Percentiles rank a stretch among this genome's conserved stretches.
phyloP scores from a whole-genome alignment of 495 filamentous ascomycete species.

The Tuber borchii region DNA sequence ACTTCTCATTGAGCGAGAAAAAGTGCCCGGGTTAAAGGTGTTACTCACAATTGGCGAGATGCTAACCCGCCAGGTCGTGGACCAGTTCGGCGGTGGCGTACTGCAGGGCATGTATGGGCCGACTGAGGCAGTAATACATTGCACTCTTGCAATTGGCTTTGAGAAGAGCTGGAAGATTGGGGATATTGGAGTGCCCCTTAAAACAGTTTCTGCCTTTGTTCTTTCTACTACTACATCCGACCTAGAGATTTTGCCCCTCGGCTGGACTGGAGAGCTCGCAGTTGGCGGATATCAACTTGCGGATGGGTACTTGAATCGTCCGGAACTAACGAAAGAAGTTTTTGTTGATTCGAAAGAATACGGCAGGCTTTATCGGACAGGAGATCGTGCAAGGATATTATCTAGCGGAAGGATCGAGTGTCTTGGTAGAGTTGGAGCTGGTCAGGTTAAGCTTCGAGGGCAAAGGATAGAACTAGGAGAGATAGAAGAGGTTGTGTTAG shows the following conservation, averaged over 20 bases:
- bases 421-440: constrained; percentile 67
- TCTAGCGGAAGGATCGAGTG: constrained; percentile 68
- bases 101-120: constrained; percentile 85
- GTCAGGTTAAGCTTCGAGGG: constrained; percentile 76
- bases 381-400: constrained; percentile 68
- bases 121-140: constrained; percentile 77
- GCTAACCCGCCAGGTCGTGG: constrained; percentile 63
- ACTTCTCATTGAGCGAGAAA: constrained; percentile 55
- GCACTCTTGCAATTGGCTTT: constrained; percentile 53
- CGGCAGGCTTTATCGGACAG: constrained; percentile 69
- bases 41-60: constrained; percentile 83
- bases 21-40: constrained; percentile 56
- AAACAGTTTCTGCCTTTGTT: constrained; percentile 70
- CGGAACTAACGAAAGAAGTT: constrained; percentile 63
- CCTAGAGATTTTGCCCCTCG: constrained; percentile 55
- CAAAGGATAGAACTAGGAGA: constrained; percentile 80
- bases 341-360: constrained; percentile 51
- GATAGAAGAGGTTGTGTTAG: constrained; percentile 62
- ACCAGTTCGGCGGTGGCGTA: constrained; percentile 63
- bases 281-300: constrained; percentile 76
- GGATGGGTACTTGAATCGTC: constrained; percentile 72
- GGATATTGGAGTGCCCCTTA: constrained; percentile 65
- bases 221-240: constrained; percentile 43
- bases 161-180: constrained; percentile 49
- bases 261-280: constrained; percentile 71